Evolutionary conservation across 2,329 filamentous ascomycete genomes (phyloP).

Genomic region (Lachnum nothofagi): DNA sequence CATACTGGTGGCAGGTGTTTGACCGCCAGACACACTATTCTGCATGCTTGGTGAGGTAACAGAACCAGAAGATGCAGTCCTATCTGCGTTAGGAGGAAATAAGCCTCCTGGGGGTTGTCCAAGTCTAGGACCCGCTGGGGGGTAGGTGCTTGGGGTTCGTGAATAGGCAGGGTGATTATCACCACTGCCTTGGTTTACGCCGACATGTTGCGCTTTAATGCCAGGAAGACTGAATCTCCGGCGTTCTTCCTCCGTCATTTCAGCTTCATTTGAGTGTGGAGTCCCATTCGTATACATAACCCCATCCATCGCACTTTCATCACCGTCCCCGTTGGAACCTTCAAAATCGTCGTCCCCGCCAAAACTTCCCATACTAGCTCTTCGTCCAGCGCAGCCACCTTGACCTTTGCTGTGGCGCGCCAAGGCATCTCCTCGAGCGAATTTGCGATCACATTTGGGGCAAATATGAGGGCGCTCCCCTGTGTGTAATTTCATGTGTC

Average conservation of each 20-base stretch:
- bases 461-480: slow-evolving; percentile 94
- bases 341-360: slow-evolving; percentile 70
- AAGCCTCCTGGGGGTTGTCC: slow-evolving; percentile 48
- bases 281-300: slow-evolving; percentile 43
- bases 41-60: slow-evolving; percentile 48
- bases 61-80: slow-evolving; percentile 45
- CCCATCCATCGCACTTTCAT: slow-evolving; percentile 54
- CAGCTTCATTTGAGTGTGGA: slow-evolving; percentile 55
- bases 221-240: slow-evolving; percentile 67
- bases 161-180: slow-evolving; percentile 49
- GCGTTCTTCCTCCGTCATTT: slow-evolving; percentile 54
- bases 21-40: slow-evolving; percentile 34
- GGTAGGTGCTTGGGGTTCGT: slow-evolving; percentile 70
- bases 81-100: slow-evolving; percentile 57
- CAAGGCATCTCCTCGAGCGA: slow-evolving; percentile 89
- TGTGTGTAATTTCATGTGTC: slow-evolving; percentile 93
- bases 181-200: slow-evolving; percentile 37
- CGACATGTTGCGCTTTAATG: slow-evolving; percentile 67
- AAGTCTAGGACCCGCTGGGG: slow-evolving; percentile 56
- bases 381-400: slow-evolving; percentile 86
- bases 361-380: slow-evolving; percentile 80
- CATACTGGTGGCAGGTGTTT: slow-evolving; percentile 47
- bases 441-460: slow-evolving; percentile 88
- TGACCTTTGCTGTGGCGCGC: slow-evolving; percentile 93
- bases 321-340: slow-evolving; percentile 46